Evolutionary conservation across 1,284 basidiomycete genomes (phyloP), one percentile per base, ranked within the genome.

Genomic region (Apiotrichum siamense): DNA sequence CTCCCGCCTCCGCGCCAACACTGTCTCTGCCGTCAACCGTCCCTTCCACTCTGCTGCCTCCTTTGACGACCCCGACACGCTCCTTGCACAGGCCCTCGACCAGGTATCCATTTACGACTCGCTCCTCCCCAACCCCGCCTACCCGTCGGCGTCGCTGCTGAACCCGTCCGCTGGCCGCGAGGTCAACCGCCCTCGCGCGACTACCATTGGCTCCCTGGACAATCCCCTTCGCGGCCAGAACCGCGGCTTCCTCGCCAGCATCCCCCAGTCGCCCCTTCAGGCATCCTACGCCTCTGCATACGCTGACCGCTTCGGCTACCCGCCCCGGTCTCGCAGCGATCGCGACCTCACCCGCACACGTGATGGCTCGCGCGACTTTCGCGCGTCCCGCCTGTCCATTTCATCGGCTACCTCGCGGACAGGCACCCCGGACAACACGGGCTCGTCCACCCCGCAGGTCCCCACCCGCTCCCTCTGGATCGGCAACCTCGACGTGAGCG

Each of bases 391-490:
- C 25, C 52, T 67, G 39, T 69, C 66, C 10, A 63, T 70, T 36
- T 70, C 67, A 17, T 65, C 65, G 17, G 61, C 64, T 36, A 67
- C 63, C 27, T 67, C 65, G 12, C 52, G 70, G 29, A 60, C 69
- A 13, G 69, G 65, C 4, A 73, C 70, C 1, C 70, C 70, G 7
- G 70, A 70, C 58, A 63, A 65, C 31, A 48, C 56, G 23, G 68
- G 68, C n/a, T 57, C 59, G 7, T 63, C 64, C 7, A 73, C 69
- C 2, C 70, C 70, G 2, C 89, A 96, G 74, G 87, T 89, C 40
- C 94, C 96, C 21, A 94, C 91, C 13, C 83, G 94, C 47, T 93
- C 89, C 38, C 78, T 98, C 38, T 98, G 94, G 93, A 94, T 98
- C 65, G 94, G 94, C 42, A 96, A 97, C 70, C 79, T 98, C 41